Percentiles rank a stretch among this genome's conserved stretches.
phyloP scores from a whole-genome alignment of 2,329 filamentous ascomycete species.

The Sphaerulina populicola region DNA sequence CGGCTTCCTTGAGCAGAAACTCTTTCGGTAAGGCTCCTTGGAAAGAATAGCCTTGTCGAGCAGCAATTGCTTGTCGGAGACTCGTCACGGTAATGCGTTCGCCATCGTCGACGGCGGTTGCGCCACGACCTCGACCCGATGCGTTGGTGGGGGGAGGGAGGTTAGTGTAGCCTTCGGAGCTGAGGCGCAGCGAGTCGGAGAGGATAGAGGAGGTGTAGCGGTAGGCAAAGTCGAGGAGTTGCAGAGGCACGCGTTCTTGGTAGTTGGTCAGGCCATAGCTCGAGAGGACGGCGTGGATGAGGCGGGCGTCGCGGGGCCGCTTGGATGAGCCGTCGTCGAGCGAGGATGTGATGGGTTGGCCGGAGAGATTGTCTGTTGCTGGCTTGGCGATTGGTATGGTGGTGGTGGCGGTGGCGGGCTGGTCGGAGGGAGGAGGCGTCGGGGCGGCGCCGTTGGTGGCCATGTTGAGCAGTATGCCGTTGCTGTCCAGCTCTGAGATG shows the following conservation, averaged over 20 bases:
- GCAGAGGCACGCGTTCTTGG: constrained; percentile 71
- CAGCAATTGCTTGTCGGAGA: constrained; percentile 63
- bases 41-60: constrained; percentile 62
- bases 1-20: constrained; percentile 66
- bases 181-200: constrained; percentile 60
- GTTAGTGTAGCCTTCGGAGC: constrained; percentile 57
- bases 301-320: constrained; percentile 67
- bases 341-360: constrained; percentile 27
- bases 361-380: constrained; percentile 21
- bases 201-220: constrained; percentile 67
- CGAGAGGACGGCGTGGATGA: constrained; percentile 70
- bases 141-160: constrained; percentile 15
- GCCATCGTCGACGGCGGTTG: constrained; percentile 37
- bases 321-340: constrained; percentile 35
- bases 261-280: constrained; percentile 71
- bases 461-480: constrained; percentile 13
- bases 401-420: constrained; percentile 17
- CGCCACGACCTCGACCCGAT: constrained; percentile 19
- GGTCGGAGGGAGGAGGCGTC: constrained; percentile 27
- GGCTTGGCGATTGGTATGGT: constrained; percentile 5
- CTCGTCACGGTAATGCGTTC: constrained; percentile 55
- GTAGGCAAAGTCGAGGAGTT: constrained; percentile 81
- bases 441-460: constrained; percentile 27
- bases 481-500: no score
- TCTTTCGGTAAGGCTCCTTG: constrained; percentile 59